Percentiles rank a stretch among this genome's conserved stretches.
Evolutionary conservation across 2,329 filamentous ascomycete genomes (phyloP).

Genomic region (Sordariomycetes sp.): DNA sequence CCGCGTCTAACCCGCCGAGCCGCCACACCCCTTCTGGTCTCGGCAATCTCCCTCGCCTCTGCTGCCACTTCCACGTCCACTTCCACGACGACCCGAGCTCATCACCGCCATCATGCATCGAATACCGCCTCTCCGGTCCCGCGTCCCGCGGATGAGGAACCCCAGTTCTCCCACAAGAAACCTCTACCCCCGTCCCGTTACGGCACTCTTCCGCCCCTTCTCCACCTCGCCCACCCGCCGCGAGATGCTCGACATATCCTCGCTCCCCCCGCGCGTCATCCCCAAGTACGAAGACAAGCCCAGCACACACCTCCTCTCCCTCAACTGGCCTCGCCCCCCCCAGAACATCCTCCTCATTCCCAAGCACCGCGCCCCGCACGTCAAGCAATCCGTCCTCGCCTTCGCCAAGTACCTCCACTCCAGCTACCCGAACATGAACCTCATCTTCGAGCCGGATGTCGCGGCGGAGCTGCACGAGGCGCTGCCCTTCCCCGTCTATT

Average conservation of each 20-base stretch:
- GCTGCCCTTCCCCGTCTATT: conserved; percentile 66
- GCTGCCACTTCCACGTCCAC: not conserved
- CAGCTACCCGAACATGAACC: conserved; percentile 70
- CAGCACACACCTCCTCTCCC: conserved; percentile 40
- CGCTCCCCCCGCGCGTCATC: conserved; percentile 44
- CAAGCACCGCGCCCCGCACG: conserved; percentile 44
- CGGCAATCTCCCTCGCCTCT: not conserved
- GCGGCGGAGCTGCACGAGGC: conserved; percentile 60
- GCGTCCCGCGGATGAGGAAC: not conserved
- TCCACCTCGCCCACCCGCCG: conserved; percentile 31
- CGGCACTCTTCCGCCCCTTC: conserved; percentile 26
- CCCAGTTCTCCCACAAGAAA: not conserved
- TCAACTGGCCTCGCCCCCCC: conserved; percentile 43
- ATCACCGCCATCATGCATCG: not conserved
- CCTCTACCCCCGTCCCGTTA: not conserved
- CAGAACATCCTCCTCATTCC: conserved; percentile 48
- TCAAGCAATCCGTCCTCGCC: conserved; percentile 38
- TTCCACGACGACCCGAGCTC: not conserved
- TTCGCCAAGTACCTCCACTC: conserved; percentile 62
- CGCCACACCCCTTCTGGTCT: not conserved
- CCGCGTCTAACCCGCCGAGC: not conserved
- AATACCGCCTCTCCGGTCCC: not conserved
- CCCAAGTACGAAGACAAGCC: conserved; percentile 53
- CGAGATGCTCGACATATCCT: conserved; percentile 37
- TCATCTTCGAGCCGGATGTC: conserved; percentile 72